Evolutionary conservation across 495 filamentous ascomycete species (phyloP).

Genomic region (Aspergillus bertholletiae): DNA sequence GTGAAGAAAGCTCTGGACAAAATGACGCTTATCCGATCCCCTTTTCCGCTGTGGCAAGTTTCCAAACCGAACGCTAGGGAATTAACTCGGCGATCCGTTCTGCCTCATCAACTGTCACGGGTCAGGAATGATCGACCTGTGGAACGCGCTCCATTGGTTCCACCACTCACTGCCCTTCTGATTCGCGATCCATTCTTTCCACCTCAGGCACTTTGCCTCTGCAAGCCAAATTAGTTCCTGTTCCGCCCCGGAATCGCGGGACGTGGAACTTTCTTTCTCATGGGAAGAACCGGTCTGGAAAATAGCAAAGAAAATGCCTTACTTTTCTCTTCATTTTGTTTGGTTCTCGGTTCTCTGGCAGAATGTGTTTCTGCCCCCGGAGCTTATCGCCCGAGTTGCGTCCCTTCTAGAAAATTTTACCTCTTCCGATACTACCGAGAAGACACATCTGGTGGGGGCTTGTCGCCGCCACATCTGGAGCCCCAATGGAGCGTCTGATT

Average conservation of each 20-base stretch:
- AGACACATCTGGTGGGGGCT: not conserved
- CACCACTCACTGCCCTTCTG: constrained; percentile 2
- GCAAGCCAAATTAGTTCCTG: not conserved
- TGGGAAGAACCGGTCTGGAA: not conserved
- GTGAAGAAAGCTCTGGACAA: no score
- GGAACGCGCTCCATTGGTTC: constrained; percentile 10
- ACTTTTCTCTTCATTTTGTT: no score
- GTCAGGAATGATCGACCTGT: constrained; percentile 17
- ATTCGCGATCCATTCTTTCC: constrained; percentile 22
- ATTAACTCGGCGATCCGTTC: no score
- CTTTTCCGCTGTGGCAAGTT: constrained; percentile 10
- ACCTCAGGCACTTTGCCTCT: constrained; percentile 6
- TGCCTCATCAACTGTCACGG: constrained; percentile 3
- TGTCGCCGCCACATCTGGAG: not conserved
- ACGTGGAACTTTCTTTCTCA: not conserved
- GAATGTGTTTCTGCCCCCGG: not conserved
- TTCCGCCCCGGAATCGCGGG: constrained; percentile 2
- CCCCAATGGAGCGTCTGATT: not conserved
- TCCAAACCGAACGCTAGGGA: no score
- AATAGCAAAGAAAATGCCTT: not conserved
- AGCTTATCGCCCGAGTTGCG: constrained; percentile 8
- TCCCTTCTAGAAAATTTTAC: constrained; percentile 7
- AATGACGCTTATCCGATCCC: no score
- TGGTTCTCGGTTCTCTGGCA: not conserved
- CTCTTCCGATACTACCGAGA: not conserved